These are phyloP conservation scores for Monotropa hypopitys DNA, from an alignment of 179 eudicot species.

Conservation along the genomic window DNA sequence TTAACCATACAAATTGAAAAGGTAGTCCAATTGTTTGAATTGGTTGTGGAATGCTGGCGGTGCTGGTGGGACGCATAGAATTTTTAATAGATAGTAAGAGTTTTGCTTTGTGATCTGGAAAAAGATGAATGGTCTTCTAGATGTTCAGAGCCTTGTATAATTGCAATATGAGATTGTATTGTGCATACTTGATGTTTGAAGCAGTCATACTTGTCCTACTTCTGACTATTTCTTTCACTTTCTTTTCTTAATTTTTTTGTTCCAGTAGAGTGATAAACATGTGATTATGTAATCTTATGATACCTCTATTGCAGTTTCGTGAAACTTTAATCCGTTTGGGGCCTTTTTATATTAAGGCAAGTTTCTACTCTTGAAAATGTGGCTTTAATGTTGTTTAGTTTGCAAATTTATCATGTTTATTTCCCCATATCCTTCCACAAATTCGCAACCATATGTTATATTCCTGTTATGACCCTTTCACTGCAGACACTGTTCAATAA, in stretches of 20 bases:
- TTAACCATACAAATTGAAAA: not conserved
- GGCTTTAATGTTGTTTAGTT: not conserved
- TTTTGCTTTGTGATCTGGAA: not conserved
- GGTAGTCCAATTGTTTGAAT: not conserved
- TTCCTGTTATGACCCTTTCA: not conserved
- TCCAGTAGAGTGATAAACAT: not conserved
- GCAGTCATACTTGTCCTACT: not conserved
- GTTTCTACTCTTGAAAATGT: slow-evolving; percentile 11
- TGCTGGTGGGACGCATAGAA: no score
- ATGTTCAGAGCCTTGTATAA: not conserved
- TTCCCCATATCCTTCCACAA: not conserved
- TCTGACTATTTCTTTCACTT: not conserved
- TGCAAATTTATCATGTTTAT: not conserved
- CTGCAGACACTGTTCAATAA: not conserved
- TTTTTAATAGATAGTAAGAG: not conserved
- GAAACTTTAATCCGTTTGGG: slow-evolving; percentile 81
- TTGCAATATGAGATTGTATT: not conserved
- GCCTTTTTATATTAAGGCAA: slow-evolving; percentile 87
- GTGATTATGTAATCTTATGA: not conserved
- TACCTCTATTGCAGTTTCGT: slow-evolving; percentile 56
- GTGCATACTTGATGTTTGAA: not conserved
- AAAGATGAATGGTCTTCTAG: not conserved
- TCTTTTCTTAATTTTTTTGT: not conserved
- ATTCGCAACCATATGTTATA: not conserved
- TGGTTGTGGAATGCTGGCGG: not conserved